phyloP scores from a whole-genome alignment of 1,284 basidiomycete species.

The Rhodotorula sp. region DNA sequence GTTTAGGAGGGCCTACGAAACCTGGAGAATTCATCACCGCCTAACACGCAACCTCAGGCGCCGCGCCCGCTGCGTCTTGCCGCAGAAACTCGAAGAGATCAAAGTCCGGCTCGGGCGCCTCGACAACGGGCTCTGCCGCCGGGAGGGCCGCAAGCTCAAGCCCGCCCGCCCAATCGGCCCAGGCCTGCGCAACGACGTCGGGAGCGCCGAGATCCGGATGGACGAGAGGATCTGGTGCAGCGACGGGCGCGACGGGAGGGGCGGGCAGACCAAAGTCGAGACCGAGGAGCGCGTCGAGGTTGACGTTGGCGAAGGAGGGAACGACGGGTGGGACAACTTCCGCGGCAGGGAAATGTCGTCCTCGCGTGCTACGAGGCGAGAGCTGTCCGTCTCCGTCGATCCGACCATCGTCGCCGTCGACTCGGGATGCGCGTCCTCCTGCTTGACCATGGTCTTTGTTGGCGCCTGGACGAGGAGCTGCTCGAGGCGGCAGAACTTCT shows the following conservation, averaged over 20 bases:
- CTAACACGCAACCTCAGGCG: conserved; percentile 22
- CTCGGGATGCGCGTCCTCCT: not conserved
- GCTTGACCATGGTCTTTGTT: not conserved
- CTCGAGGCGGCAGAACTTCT: conserved; percentile 36
- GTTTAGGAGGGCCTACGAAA: not conserved
- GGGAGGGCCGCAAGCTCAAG: not conserved
- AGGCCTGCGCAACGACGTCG: conserved; percentile 22
- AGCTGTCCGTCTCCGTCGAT: conserved; percentile 25
- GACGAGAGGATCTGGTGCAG: conserved; percentile 36
- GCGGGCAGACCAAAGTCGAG: not conserved
- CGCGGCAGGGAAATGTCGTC: conserved; percentile 40
- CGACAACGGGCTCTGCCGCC: not conserved
- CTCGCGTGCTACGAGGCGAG: conserved; percentile 42
- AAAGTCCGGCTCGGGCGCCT: not conserved
- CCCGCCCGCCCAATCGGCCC: conserved; percentile 28
- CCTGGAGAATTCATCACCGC: not conserved
- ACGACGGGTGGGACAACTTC: conserved; percentile 31
- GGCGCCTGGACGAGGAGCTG: conserved; percentile 3
- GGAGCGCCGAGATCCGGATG: conserved; percentile 19
- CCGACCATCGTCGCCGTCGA: not conserved
- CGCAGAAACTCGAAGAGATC: conserved; percentile 35
- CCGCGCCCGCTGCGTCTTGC: conserved; percentile 10
- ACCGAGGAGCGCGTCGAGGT: conserved; percentile 2
- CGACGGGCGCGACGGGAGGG: conserved; percentile 9
- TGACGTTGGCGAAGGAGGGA: not conserved